These are phyloP conservation scores for Aspergillus glaucus DNA, from an alignment of 2,329 filamentous ascomycete genomes.

Conservation along the genomic window DNA sequence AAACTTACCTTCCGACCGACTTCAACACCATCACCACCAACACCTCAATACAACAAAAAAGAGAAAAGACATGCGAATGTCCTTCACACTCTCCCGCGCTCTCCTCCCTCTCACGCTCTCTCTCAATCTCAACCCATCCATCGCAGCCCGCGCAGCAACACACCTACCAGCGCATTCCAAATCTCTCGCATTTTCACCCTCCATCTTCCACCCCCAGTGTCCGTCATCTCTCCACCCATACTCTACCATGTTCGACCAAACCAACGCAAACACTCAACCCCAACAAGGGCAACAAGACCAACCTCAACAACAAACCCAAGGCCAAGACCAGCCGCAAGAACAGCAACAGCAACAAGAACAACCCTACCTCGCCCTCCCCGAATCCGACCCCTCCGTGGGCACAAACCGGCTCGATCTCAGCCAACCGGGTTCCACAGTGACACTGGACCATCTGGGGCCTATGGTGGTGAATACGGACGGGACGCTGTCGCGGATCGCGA, in stretches of 20 bases:
- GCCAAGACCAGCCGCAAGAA: constrained; percentile 6
- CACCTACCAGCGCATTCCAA: constrained; percentile 4
- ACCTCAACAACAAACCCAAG: neutral
- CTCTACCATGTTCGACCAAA: constrained; percentile 1
- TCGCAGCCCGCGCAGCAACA: constrained; percentile 14
- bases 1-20: neutral
- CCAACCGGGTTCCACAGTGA: constrained; percentile 38
- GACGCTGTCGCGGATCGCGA: constrained; percentile 62
- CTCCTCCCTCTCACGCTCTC: constrained; percentile 21
- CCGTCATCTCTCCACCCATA: constrained; percentile 10
- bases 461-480: constrained; percentile 70
- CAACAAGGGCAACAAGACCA: constrained; percentile 7
- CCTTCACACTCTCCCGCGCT: constrained; percentile 20
- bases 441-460: constrained; percentile 63
- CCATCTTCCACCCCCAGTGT: constrained; percentile 25
- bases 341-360: constrained; percentile 9
- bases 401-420: constrained; percentile 79
- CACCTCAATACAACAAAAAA: neutral
- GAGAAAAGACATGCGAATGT: constrained; percentile 21
- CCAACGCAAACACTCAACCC: constrained; percentile 7
- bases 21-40: neutral
- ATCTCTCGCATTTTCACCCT: constrained; percentile 10
- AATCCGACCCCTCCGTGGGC: constrained; percentile 58
- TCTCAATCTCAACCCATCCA: constrained; percentile 10
- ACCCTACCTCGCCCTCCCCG: constrained; percentile 63